Evolutionary conservation across 2,329 filamentous ascomycete genomes (phyloP), one percentile per base, ranked within the genome.

Genomic region (Basipetospora chlamydospora): DNA sequence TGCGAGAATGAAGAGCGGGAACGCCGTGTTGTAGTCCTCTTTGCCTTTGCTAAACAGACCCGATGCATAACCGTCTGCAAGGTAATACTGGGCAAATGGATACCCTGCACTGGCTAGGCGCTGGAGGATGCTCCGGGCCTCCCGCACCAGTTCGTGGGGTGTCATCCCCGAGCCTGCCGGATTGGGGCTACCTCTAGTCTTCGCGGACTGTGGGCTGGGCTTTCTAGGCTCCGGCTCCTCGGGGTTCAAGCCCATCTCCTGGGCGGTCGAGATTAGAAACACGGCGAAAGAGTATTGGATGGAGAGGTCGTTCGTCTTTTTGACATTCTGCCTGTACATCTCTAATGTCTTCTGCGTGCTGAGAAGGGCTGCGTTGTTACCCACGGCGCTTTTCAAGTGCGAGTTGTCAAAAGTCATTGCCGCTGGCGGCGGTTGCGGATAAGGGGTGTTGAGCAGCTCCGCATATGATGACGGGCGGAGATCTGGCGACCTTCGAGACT

Each of bases 281-380:
- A 96, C 73, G 2, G 90, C 90, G 58, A 98, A 96, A 21, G 93
- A 90, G 56, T 96, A 96, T 56, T 95, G 86, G 23, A 93, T 82
- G 4, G 81, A 78, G 12, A 79, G 69, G 55, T 95, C 86, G 43
- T 81, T 90, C 3, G 90, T 93, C 64, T 98, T 98, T 63, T 95
- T 96, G 40, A 95, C 84, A 51, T 96, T 98, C 38, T 80, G 79
- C 30, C 88, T 74, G 56, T 98, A 98, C 88, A 96, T 95, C 38
- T 96, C 87, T 33, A 98, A 71, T 2, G 90, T 98, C 60, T 96
- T 87, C 52, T 88, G 83, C 23, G 84, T 80, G 50, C 85, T 87
- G 21, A 98, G 70, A 10, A 98, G 67, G 15, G 87, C 94, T 3
- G 88, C 88, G 60, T 93, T 93, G 51, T 75, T 80, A 30, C 90